Conservation (phyloP, 768 basidiomycete species). For the Artomyces pyxidatus region DNA sequence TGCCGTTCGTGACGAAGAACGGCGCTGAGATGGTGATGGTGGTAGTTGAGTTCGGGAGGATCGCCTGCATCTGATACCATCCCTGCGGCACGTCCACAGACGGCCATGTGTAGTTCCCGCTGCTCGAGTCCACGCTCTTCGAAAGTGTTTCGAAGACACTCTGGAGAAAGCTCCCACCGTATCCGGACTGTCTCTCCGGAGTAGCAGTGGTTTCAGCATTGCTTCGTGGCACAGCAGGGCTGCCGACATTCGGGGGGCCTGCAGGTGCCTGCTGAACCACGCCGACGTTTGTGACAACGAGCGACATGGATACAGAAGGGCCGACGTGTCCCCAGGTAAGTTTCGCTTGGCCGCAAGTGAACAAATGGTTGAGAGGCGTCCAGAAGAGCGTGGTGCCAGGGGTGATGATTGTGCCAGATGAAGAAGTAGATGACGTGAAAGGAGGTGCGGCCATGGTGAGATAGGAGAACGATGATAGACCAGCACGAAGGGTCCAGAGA, state of each 20-base stretch:
- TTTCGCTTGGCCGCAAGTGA: constrained; percentile 25
- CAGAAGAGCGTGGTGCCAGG: too few species aligned
- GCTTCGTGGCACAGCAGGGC: constrained; percentile 10
- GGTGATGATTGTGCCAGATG: too few species aligned
- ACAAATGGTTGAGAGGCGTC: constrained; percentile 27
- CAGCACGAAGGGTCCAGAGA: too few species aligned
- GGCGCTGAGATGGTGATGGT: constrained; percentile 17
- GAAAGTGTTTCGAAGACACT: constrained; percentile 21
- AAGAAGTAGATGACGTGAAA: too few species aligned
- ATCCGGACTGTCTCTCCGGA: background rate
- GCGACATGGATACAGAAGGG: constrained; percentile 19
- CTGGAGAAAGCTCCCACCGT: constrained; percentile 6
- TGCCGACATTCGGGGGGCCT: background rate
- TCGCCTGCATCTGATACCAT: constrained; percentile 33
- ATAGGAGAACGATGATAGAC: too few species aligned
- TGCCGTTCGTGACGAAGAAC: constrained; percentile 32
- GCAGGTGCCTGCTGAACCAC: constrained; percentile 21
- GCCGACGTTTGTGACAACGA: constrained; percentile 34
- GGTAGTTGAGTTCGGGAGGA: constrained; percentile 1
- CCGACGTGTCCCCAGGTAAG: constrained; percentile 22
- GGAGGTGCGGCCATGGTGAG: too few species aligned
- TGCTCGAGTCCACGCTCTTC: constrained; percentile 22
- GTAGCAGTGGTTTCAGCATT: background rate
- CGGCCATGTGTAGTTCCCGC: constrained; percentile 31
- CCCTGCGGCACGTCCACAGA: constrained; percentile 40